Conservation (phyloP, 768 basidiomycete species). For the Mycena vitilis region DNA sequence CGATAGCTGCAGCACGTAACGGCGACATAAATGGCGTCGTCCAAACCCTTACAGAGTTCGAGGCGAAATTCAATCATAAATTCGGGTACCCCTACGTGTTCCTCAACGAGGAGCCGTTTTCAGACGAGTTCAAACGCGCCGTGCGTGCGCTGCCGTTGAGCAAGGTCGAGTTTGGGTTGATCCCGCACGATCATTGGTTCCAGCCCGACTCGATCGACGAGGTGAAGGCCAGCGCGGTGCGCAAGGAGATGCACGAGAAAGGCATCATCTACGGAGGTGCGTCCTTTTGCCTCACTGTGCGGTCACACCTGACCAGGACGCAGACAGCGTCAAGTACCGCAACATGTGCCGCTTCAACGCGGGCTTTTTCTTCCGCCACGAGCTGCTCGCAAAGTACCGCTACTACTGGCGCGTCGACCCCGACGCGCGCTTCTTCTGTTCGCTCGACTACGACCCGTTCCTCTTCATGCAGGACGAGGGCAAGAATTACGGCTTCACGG, state of each 20-base stretch:
- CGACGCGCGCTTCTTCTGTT: constrained; percentile 69
- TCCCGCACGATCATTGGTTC: constrained; percentile 77
- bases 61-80: constrained; percentile 71
- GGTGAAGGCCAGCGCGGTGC: constrained; percentile 62
- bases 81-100: constrained; percentile 90
- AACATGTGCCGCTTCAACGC: constrained; percentile 38
- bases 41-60: constrained; percentile 79
- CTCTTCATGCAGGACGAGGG: constrained; percentile 64
- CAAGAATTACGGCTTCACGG: constrained; percentile 69
- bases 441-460: constrained; percentile 65
- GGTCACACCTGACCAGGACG: too few species aligned
- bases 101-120: constrained; percentile 87
- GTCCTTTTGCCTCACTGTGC: constrained; percentile 29
- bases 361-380: constrained; percentile 66
- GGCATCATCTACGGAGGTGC: constrained; percentile 58
- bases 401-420: constrained; percentile 78
- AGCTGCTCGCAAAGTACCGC: constrained; percentile 61
- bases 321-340: constrained; percentile 29
- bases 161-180: constrained; percentile 66
- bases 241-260: constrained; percentile 71
- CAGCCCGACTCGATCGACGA: constrained; percentile 88
- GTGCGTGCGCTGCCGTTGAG: constrained; percentile 41
- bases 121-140: constrained; percentile 77
- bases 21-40: constrained; percentile 69
- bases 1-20: constrained; percentile 60